Conservation (phyloP, 208 protist genomes). For the Herpetomonas samuelpessoai region DNA sequence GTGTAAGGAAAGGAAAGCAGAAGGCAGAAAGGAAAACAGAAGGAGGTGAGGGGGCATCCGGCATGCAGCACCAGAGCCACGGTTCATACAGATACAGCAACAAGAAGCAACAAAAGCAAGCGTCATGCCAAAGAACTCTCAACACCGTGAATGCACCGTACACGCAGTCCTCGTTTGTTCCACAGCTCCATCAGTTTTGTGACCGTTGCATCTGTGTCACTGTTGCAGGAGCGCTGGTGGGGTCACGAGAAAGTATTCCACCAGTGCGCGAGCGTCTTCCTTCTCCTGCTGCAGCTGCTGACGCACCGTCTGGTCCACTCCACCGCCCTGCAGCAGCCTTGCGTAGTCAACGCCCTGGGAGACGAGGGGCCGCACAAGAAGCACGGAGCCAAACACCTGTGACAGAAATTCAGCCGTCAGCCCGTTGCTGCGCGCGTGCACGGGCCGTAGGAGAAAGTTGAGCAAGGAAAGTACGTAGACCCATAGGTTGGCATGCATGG, state of each 20-base stretch:
- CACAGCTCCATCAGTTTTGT: too few relatives aligned
- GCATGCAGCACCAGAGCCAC: too few relatives aligned
- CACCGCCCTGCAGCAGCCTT: constrained; percentile 38
- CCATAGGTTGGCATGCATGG: constrained; percentile 79
- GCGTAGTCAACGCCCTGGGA: constrained; percentile 22
- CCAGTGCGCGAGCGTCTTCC: constrained; percentile 57
- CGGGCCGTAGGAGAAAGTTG: constrained; percentile 77
- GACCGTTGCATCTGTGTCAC: too few relatives aligned
- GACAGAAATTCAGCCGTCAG: constrained; percentile 54
- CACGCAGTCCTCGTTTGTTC: too few relatives aligned
- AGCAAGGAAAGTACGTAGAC: constrained; percentile 83
- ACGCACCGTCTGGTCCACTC: constrained; percentile 53
- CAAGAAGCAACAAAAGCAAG: too few relatives aligned
- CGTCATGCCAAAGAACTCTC: too few relatives aligned
- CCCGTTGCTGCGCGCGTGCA: constrained; percentile 50
- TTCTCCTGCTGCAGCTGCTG: constrained; percentile 67
- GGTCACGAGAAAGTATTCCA: constrained; percentile 73
- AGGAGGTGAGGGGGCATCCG: too few relatives aligned
- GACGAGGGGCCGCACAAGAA: constrained; percentile 51
- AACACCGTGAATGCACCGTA: too few relatives aligned
- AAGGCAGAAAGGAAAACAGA: too few relatives aligned
- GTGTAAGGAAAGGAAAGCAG: too few relatives aligned
- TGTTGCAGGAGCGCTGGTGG: constrained; percentile 43
- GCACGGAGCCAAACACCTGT: constrained; percentile 56
- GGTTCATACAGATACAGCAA: too few relatives aligned